These are phyloP conservation scores for Fusarium continuum DNA, from an alignment of 2,329 filamentous ascomycete genomes.

Conservation along the genomic window DNA sequence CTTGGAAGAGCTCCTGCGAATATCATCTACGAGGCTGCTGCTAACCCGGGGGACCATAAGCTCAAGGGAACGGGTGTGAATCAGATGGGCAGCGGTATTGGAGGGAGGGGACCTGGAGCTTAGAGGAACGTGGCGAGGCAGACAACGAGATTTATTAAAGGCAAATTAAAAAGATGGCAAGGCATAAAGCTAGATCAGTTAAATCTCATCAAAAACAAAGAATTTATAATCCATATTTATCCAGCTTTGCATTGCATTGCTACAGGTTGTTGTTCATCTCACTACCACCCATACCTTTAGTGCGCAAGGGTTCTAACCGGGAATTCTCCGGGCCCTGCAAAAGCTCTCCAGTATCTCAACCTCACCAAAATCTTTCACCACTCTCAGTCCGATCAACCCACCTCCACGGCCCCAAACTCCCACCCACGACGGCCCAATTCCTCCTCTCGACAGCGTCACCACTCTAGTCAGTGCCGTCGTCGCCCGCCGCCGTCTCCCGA, in stretches of 20 bases:
- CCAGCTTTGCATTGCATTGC: not conserved
- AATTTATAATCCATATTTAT: not conserved
- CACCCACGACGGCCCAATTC: slow-evolving; percentile 30
- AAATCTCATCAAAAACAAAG: too few relatives aligned
- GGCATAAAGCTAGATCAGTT: not conserved
- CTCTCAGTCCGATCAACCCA: slow-evolving; percentile 19
- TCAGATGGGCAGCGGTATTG: slow-evolving; percentile 64
- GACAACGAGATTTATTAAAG: not conserved
- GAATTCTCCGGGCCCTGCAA: slow-evolving; percentile 38
- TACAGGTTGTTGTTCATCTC: not conserved
- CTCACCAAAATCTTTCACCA: slow-evolving; percentile 40
- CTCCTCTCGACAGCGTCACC: slow-evolving; percentile 13
- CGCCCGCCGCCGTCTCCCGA: slow-evolving; percentile 31
- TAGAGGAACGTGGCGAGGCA: slow-evolving; percentile 28
- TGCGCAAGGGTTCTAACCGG: slow-evolving; percentile 15
- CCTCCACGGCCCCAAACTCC: slow-evolving; percentile 1
- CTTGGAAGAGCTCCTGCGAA: slow-evolving; percentile 76
- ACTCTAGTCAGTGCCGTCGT: not conserved
- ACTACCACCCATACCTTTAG: not conserved
- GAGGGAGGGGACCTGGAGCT: slow-evolving; percentile 51
- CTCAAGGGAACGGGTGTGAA: slow-evolving; percentile 66
- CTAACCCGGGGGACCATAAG: slow-evolving; percentile 89
- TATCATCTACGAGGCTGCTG: slow-evolving; percentile 92
- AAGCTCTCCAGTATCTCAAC: slow-evolving; percentile 28
- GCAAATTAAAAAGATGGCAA: not conserved